phyloP scores from a whole-genome alignment of 495 filamentous ascomycete genomes.

The Neurospora discreta region DNA sequence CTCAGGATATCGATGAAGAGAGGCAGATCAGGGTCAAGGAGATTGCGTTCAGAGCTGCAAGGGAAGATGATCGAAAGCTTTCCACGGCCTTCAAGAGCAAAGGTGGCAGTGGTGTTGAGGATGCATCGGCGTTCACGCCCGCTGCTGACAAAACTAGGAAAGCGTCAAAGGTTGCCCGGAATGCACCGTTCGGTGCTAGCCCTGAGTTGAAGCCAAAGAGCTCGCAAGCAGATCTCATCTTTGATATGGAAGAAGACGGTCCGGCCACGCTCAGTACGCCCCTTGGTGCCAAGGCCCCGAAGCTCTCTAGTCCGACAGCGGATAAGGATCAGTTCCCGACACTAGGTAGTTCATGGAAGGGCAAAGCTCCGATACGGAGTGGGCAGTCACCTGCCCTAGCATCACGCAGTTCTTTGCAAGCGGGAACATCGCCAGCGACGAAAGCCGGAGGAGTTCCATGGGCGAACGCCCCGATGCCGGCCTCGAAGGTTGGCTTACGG shows the following conservation, averaged over 20 bases:
- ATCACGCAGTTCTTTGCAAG: neutral
- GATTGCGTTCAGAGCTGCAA: conserved; percentile 47
- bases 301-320: neutral
- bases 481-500: conserved; percentile 60
- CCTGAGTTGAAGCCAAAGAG: conserved; percentile 54
- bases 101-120: conserved; percentile 42
- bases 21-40: conserved; percentile 36
- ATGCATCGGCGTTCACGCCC: conserved; percentile 37
- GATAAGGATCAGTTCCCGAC: conserved; percentile 13
- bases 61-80: conserved; percentile 46
- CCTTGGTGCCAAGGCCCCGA: conserved; percentile 7
- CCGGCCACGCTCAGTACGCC: conserved; percentile 8
- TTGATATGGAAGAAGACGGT: conserved; percentile 84
- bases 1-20: conserved; percentile 43
- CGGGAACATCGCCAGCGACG: neutral
- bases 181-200: conserved; percentile 31
- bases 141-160: conserved; percentile 42
- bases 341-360: conserved; percentile 16
- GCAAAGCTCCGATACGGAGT: conserved; percentile 4
- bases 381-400: neutral
- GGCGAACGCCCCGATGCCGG: conserved; percentile 43
- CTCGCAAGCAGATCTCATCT: conserved; percentile 71
- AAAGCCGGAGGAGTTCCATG: conserved; percentile 40
- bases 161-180: conserved; percentile 34
- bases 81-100: conserved; percentile 36